A percentile compares a stretch with the other conserved stretches of the same genome.
phyloP scores from a whole-genome alignment of 225 moss, liverwort and hornwort species.

The Antitrichia curtipendula region DNA sequence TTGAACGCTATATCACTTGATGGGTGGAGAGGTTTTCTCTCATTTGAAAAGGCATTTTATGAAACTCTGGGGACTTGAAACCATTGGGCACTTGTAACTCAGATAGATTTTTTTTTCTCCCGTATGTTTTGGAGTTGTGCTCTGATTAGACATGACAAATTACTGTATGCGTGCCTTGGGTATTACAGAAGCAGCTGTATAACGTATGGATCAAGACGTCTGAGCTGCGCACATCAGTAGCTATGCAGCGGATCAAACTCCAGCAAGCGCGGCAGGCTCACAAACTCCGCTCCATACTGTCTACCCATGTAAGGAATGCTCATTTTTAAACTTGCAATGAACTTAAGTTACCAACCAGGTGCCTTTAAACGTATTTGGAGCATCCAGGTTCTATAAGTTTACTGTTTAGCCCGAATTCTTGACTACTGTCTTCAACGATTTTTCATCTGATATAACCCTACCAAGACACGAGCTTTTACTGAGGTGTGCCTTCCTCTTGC shows the following conservation, averaged over 20 bases:
- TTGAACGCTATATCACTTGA: neutral
- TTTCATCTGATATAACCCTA: neutral
- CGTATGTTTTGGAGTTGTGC: neutral
- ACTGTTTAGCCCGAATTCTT: neutral
- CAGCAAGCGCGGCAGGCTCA: slow-evolving; percentile 91
- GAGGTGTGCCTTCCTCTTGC: neutral
- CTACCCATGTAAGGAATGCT: slow-evolving; percentile 55
- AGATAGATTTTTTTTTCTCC: too few relatives aligned
- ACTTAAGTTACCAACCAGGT: neutral
- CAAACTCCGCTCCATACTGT: slow-evolving; percentile 80
- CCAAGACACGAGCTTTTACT: neutral
- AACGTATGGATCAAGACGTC: slow-evolving; percentile 85
- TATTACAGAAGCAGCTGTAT: slow-evolving; percentile 72
- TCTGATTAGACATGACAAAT: neutral
- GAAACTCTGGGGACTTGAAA: neutral
- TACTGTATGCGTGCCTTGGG: neutral
- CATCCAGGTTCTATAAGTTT: neutral
- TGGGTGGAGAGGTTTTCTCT: neutral
- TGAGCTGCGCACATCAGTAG: slow-evolving; percentile 76
- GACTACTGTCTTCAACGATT: too few relatives aligned
- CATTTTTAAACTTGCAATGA: neutral
- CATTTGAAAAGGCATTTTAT: neutral
- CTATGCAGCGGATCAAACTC: slow-evolving; percentile 79
- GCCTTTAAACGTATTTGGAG: neutral
- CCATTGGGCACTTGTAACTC: neutral